These are phyloP conservation scores for Pyronema omphalodes DNA, from an alignment of 495 filamentous ascomycete genomes.

Conservation along the genomic window DNA sequence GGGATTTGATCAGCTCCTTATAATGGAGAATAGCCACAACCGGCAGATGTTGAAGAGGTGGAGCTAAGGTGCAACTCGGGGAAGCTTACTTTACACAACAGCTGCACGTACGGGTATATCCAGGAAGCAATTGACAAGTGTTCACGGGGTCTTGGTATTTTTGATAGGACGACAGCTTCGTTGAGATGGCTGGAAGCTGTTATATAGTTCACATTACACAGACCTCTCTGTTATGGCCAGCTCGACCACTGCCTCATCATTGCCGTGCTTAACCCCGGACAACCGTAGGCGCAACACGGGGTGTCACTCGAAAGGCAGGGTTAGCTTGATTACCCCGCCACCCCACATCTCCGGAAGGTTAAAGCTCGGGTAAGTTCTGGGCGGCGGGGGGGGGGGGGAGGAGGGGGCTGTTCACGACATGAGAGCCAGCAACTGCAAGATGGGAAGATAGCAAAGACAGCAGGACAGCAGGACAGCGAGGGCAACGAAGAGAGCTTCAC, in stretches of 20 bases:
- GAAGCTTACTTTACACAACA: background rate
- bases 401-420: too few species aligned
- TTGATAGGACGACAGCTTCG: too few species aligned
- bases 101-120: background rate
- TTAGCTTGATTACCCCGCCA: background rate
- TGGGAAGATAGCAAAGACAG: too few species aligned
- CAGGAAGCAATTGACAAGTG: constrained; percentile 1
- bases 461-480: too few species aligned
- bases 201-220: too few species aligned
- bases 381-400: too few species aligned
- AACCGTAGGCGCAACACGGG: background rate
- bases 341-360: background rate
- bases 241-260: background rate
- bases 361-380: background rate
- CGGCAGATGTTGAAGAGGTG: too few species aligned
- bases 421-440: too few species aligned
- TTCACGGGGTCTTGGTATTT: background rate
- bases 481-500: too few species aligned
- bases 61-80: background rate
- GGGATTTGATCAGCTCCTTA: background rate
- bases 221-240: background rate
- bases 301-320: background rate
- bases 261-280: background rate
- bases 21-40: background rate
- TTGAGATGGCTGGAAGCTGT: background rate